Conservation (phyloP, 495 filamentous ascomycete genomes). For the Haplographium delicatum region DNA sequence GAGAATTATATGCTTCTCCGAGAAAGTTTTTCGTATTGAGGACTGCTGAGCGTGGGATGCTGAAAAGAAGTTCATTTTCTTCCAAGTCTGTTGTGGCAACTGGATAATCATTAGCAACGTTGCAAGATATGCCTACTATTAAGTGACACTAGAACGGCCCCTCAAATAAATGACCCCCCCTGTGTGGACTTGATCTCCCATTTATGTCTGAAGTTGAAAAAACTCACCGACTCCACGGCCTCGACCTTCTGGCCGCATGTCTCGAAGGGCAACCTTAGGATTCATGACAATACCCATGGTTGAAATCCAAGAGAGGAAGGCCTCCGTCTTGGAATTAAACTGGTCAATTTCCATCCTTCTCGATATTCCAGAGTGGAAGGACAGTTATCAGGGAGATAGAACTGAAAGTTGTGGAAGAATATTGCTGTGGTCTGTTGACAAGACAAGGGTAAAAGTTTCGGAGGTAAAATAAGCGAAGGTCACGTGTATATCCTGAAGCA, state of each 20-base stretch:
- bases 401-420: too few species aligned
- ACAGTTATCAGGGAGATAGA: too few species aligned
- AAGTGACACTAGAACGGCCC: neutral
- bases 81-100: constrained; percentile 53
- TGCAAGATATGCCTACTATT: neutral
- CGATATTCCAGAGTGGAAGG: too few species aligned
- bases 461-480: too few species aligned
- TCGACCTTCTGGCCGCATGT: constrained; percentile 44
- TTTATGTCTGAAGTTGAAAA: too few species aligned
- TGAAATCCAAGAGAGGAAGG: constrained; percentile 52
- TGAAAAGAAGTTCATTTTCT: constrained; percentile 62
- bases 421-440: neutral
- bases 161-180: neutral
- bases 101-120: constrained; percentile 29
- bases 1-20: too few species aligned
- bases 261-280: constrained; percentile 48
- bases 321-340: constrained; percentile 43
- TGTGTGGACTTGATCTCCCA: too few species aligned
- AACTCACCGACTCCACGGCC: constrained; percentile 59
- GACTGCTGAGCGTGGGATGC: constrained; percentile 51
- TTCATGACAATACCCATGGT: constrained; percentile 46
- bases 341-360: constrained; percentile 30
- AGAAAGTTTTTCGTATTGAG: constrained; percentile 31
- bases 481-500: too few species aligned
- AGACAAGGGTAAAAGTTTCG: too few species aligned